phyloP scores from a whole-genome alignment of 495 filamentous ascomycete species.

The Talaromyces trachyspermus region DNA sequence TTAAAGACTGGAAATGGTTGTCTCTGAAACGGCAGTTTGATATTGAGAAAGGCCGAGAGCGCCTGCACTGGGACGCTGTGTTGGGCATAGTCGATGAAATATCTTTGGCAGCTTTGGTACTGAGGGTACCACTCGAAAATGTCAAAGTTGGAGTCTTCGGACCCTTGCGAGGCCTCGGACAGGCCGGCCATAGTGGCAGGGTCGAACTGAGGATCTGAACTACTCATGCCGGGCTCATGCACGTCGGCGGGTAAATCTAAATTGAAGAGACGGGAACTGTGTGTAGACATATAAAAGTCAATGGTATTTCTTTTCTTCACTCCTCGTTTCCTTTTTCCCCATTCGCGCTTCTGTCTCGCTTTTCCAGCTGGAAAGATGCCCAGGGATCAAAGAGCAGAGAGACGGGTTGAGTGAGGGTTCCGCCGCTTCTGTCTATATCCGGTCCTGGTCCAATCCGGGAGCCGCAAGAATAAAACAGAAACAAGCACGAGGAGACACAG shows the following conservation, averaged over 20 bases:
- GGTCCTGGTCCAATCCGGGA: no score
- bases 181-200: conserved; percentile 34
- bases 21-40: conserved; percentile 44
- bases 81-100: conserved; percentile 91
- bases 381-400: no score
- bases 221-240: conserved; percentile 21
- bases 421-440: no score
- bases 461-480: no score
- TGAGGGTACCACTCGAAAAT: conserved; percentile 91
- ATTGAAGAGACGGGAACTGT: neutral
- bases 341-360: no score
- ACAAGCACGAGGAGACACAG: neutral
- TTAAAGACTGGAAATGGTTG: conserved; percentile 31
- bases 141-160: conserved; percentile 49
- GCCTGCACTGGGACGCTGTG: conserved; percentile 77
- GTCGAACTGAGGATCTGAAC: conserved; percentile 29
- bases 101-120: conserved; percentile 85
- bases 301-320: no score
- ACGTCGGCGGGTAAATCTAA: neutral
- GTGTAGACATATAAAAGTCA: no score
- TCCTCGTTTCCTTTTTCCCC: no score
- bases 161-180: conserved; percentile 26
- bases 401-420: no score
- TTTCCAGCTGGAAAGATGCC: no score
- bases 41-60: conserved; percentile 90